Evolutionary conservation across 208 protist genomes (phyloP).

Genomic region (Leishmania aethiopica): DNA sequence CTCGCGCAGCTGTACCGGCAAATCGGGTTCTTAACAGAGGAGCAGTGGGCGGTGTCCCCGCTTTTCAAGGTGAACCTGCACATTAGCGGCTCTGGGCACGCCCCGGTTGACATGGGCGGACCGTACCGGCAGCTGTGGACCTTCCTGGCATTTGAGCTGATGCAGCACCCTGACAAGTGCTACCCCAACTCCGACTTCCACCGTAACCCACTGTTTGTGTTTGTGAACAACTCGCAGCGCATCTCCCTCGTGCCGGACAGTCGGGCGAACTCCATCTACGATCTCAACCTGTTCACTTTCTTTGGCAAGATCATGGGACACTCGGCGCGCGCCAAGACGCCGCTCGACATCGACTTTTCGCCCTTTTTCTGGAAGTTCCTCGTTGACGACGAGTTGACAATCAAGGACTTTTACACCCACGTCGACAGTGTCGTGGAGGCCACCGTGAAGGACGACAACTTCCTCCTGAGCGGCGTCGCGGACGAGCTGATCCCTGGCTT

Average conservation of each 20-base stretch:
- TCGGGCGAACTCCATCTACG: slow-evolving; percentile 66
- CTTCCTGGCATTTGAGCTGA: slow-evolving; percentile 86
- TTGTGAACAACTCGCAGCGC: slow-evolving; percentile 85
- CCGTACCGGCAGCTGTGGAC: slow-evolving; percentile 92
- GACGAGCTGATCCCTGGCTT: slow-evolving; percentile 88
- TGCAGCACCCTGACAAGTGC: slow-evolving; percentile 86
- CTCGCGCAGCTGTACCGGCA: slow-evolving; percentile 89
- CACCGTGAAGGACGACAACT: slow-evolving; percentile 79
- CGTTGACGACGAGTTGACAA: slow-evolving; percentile 80
- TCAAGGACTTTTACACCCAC: slow-evolving; percentile 89
- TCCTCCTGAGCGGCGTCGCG: slow-evolving; percentile 76
- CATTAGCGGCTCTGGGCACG: slow-evolving; percentile 73
- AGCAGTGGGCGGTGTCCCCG: slow-evolving; percentile 65
- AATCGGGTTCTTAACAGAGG: slow-evolving; percentile 72
- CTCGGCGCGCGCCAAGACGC: slow-evolving; percentile 60
- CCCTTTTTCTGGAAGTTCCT: slow-evolving; percentile 93
- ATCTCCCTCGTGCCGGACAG: slow-evolving; percentile 85
- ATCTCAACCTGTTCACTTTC: slow-evolving; percentile 86
- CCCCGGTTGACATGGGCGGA: slow-evolving; percentile 87
- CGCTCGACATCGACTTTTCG: slow-evolving; percentile 88
- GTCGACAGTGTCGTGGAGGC: slow-evolving; percentile 87
- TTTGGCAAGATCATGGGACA: slow-evolving; percentile 92
- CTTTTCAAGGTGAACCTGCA: slow-evolving; percentile 88
- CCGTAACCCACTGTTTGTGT: slow-evolving; percentile 86
- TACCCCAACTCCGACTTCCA: slow-evolving; percentile 86